Evolutionary conservation across 2,329 filamentous ascomycete species (phyloP).

Genomic region (Grosmannia huntii): DNA sequence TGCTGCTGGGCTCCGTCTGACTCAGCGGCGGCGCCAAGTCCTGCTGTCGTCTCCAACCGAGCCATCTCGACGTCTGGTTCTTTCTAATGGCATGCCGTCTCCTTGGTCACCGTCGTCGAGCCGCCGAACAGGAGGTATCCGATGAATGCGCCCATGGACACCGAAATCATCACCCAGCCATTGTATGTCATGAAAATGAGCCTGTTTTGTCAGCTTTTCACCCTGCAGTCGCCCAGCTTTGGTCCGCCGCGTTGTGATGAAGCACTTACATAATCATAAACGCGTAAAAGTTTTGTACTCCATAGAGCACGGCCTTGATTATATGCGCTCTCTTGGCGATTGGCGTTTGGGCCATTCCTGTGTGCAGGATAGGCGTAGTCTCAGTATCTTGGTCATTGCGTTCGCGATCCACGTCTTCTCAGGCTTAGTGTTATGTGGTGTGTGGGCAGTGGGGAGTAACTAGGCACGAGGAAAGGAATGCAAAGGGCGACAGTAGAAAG

Average conservation of each 20-base stretch:
- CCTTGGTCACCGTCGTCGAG: constrained; percentile 59
- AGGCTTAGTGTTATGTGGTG: neutral
- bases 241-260: neutral
- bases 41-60: neutral
- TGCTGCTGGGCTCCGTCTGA: too few species aligned
- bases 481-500: neutral
- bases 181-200: constrained; percentile 99
- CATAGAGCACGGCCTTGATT: constrained; percentile 74
- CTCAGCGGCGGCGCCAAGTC: neutral
- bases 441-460: neutral
- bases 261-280: constrained; percentile 95
- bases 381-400: constrained; percentile 40
- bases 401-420: constrained; percentile 4
- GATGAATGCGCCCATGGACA: constrained; percentile 76
- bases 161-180: constrained; percentile 90
- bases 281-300: constrained; percentile 90
- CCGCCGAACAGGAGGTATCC: constrained; percentile 77
- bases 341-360: constrained; percentile 58
- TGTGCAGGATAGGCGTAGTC: constrained; percentile 47
- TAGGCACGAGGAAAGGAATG: neutral
- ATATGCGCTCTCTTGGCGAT: constrained; percentile 58
- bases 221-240: neutral
- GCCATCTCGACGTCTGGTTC: neutral
- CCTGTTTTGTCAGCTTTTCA: constrained; percentile 36
- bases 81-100: constrained; percentile 72